Evolutionary conservation across 2,329 filamentous ascomycete genomes (phyloP).

Genomic region (Xylogone sp.): DNA sequence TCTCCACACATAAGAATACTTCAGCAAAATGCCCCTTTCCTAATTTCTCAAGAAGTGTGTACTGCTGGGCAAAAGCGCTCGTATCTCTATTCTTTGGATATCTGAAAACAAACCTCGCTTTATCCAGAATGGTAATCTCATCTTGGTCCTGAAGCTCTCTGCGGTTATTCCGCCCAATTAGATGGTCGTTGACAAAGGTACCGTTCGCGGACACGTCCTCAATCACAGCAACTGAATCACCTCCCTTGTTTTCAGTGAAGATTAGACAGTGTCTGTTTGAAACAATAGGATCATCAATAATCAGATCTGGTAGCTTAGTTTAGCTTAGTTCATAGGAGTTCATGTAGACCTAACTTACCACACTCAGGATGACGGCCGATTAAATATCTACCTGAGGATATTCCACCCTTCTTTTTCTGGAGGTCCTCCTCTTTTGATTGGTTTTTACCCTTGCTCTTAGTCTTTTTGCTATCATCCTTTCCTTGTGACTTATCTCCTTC

Average conservation of each 20-base stretch:
- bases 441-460: constrained; percentile 41
- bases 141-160: constrained; percentile 86
- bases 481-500: constrained; percentile 38
- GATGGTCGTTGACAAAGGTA: constrained; percentile 89
- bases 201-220: constrained; percentile 96
- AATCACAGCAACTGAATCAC: constrained; percentile 66
- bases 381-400: constrained; percentile 77
- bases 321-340: constrained; percentile 1
- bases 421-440: constrained; percentile 51
- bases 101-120: constrained; percentile 84
- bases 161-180: constrained; percentile 88
- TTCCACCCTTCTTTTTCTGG: constrained; percentile 54
- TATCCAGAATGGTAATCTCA: constrained; percentile 81
- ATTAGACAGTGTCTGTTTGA: constrained; percentile 81
- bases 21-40: constrained; percentile 96
- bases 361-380: constrained; percentile 93
- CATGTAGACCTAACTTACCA: constrained; percentile 53
- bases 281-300: constrained; percentile 72
- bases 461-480: constrained; percentile 33
- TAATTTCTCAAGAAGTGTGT: constrained; percentile 76
- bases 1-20: constrained; percentile 88
- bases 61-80: constrained; percentile 81
- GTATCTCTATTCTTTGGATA: constrained; percentile 75
- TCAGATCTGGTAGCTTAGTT: constrained; percentile 52
- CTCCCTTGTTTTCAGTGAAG: constrained; percentile 57